Percentiles rank a stretch among this genome's conserved stretches.
Evolutionary conservation across 306 rosid species (phyloP).

Genomic region (Datisca glomerata): DNA sequence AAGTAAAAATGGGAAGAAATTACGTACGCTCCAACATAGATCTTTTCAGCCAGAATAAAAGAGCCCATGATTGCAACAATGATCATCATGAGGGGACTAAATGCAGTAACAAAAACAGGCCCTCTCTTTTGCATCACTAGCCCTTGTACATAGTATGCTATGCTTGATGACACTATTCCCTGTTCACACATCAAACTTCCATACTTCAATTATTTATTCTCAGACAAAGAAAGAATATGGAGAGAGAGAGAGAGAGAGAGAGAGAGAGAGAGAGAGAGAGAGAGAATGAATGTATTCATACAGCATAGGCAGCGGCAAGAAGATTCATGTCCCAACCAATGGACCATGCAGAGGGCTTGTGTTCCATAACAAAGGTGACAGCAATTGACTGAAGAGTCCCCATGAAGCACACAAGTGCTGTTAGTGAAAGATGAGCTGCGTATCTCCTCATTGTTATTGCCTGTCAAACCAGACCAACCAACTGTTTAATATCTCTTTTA

Average conservation of each 20-base stretch:
- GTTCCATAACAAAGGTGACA: neutral
- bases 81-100: constrained; percentile 86
- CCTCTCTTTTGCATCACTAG: constrained; percentile 72
- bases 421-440: neutral
- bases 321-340: constrained; percentile 4
- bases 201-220: too few species aligned
- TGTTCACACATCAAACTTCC: constrained; percentile 6
- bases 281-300: constrained; percentile 32
- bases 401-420: neutral
- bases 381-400: constrained; percentile 1
- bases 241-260: neutral
- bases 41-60: constrained; percentile 54
- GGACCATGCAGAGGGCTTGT: neutral
- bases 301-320: neutral
- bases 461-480: constrained; percentile 1
- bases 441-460: constrained; percentile 38
- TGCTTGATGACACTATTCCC: constrained; percentile 66
- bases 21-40: constrained; percentile 68
- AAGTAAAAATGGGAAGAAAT: too few species aligned
- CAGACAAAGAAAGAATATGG: neutral
- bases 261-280: neutral
- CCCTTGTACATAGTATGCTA: constrained; percentile 75
- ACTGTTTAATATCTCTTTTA: neutral
- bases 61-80: constrained; percentile 78
- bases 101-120: constrained; percentile 87